A percentile compares a stretch with the other conserved stretches of the same genome.
phyloP scores from a whole-genome alignment of 768 basidiomycete genomes.

The Agaricus bisporus region DNA sequence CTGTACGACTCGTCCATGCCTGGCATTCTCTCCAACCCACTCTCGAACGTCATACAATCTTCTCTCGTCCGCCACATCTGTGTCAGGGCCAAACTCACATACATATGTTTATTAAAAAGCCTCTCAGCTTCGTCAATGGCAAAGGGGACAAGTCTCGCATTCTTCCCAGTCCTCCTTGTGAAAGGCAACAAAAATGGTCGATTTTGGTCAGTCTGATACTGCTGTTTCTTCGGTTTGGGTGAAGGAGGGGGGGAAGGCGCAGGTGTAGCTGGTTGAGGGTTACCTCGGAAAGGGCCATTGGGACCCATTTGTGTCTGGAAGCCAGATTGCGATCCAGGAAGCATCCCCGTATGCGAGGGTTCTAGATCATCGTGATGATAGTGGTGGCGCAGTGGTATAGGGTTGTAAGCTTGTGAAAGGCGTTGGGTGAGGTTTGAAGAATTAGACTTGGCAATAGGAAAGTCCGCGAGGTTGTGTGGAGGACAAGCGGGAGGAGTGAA shows the following conservation, averaged over 20 bases:
- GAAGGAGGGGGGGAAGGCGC: constrained; percentile 77
- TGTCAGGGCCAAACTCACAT: constrained; percentile 78
- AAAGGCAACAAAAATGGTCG: constrained; percentile 96
- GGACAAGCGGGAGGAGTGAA: constrained; percentile 60
- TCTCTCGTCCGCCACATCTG: constrained; percentile 97
- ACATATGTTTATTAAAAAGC: constrained; percentile 85
- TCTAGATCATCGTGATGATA: constrained; percentile 84
- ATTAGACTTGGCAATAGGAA: constrained; percentile 27
- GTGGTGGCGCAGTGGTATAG: constrained; percentile 90
- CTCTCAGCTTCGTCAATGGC: constrained; percentile 95
- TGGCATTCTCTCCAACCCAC: constrained; percentile 79
- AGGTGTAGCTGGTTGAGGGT: constrained; percentile 77
- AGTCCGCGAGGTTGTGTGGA: constrained; percentile 27
- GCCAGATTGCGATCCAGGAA: constrained; percentile 30
- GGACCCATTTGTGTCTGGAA: constrained; percentile 23
- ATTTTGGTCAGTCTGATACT: constrained; percentile 95
- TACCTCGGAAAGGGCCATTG: constrained; percentile 29
- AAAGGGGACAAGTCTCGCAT: constrained; percentile 78
- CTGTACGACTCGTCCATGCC: constrained; percentile 56
- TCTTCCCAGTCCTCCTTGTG: constrained; percentile 56
- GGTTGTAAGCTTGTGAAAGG: constrained; percentile 86
- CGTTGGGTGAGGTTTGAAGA: constrained; percentile 45
- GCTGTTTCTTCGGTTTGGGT: constrained; percentile 95
- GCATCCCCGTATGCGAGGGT: constrained; percentile 33
- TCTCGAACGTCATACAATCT: constrained; percentile 91